These are phyloP conservation scores for Annulohypoxylon truncatum DNA, from an alignment of 2,329 filamentous ascomycete species.

Conservation along the genomic window DNA sequence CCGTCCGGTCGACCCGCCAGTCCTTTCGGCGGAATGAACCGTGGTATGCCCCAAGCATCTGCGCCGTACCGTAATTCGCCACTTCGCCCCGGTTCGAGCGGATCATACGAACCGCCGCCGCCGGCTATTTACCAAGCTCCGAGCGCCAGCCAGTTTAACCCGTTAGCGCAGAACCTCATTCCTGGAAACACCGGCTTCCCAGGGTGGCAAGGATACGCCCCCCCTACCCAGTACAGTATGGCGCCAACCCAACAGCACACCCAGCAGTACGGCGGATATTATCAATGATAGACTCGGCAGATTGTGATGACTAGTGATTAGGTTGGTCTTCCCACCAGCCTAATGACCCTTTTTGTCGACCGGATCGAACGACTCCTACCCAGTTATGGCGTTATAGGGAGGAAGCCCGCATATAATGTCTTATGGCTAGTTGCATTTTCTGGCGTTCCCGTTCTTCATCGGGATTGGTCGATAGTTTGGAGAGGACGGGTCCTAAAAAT, in stretches of 20 bases:
- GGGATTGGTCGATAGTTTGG: neutral
- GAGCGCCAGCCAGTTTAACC: slow-evolving; percentile 44
- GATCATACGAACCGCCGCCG: slow-evolving; percentile 57
- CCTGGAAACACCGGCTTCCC: slow-evolving; percentile 40
- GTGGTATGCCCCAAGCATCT: slow-evolving; percentile 54
- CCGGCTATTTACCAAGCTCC: slow-evolving; percentile 49
- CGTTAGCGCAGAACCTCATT: slow-evolving; percentile 38
- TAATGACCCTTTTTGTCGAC: slow-evolving; percentile 7
- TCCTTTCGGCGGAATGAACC: slow-evolving; percentile 57
- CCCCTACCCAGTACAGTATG: slow-evolving; percentile 29
- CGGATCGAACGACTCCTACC: neutral
- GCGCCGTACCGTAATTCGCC: slow-evolving; percentile 64
- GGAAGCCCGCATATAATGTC: neutral
- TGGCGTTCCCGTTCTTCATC: slow-evolving; percentile 14
- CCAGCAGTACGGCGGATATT: slow-evolving; percentile 36
- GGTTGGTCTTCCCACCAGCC: neutral
- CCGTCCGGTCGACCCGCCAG: slow-evolving; percentile 57
- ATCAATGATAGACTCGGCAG: neutral
- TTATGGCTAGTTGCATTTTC: slow-evolving; percentile 15
- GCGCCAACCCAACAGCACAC: slow-evolving; percentile 28
- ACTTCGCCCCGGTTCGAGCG: slow-evolving; percentile 61
- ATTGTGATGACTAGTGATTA: neutral
- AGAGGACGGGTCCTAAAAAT: neutral
- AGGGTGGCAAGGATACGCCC: slow-evolving; percentile 42
- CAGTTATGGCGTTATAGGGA: slow-evolving; percentile 3